phyloP scores from a whole-genome alignment of 1,284 basidiomycete species.

The Leccinum glutinopallens region DNA sequence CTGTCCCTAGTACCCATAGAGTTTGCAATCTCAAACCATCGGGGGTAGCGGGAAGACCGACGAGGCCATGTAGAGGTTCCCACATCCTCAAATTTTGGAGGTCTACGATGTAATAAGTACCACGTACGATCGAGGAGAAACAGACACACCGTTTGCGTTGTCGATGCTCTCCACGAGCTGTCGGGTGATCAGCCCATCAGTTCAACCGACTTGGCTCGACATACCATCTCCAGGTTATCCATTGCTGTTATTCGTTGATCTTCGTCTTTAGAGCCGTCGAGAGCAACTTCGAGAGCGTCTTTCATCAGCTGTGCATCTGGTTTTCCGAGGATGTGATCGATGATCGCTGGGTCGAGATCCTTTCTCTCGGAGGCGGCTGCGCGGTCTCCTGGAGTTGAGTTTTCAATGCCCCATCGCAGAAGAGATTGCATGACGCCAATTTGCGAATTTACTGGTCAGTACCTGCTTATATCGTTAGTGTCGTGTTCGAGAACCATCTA shows the following conservation, averaged over 20 bases:
- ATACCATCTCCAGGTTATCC: slow-evolving; percentile 95
- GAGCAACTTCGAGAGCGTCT: slow-evolving; percentile 76
- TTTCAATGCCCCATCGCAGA: slow-evolving; percentile 74
- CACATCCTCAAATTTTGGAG: slow-evolving; percentile 85
- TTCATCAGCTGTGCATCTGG: slow-evolving; percentile 87
- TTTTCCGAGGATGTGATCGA: slow-evolving; percentile 87
- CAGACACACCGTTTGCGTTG: slow-evolving; percentile 83
- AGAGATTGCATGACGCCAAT: slow-evolving; percentile 65
- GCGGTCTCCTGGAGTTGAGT: slow-evolving; percentile 47
- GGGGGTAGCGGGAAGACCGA: slow-evolving; percentile 57
- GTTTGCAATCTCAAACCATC: slow-evolving; percentile 72
- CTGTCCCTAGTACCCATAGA: slow-evolving; percentile 93
- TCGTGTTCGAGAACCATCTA: slow-evolving; percentile 18
- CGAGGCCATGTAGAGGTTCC: slow-evolving; percentile 74
- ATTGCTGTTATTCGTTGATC: slow-evolving; percentile 78
- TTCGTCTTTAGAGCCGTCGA: slow-evolving; percentile 62
- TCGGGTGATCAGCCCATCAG: slow-evolving; percentile 5
- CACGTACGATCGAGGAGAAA: background rate
- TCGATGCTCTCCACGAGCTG: slow-evolving; percentile 93
- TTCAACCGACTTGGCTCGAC: slow-evolving; percentile 19
- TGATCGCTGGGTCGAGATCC: slow-evolving; percentile 75
- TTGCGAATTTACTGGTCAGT: background rate
- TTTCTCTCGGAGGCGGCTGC: slow-evolving; percentile 41
- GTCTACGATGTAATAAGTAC: slow-evolving; percentile 50
- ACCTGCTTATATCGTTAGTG: background rate